phyloP scores from a whole-genome alignment of 208 protist genomes.

The Trypanosoma brucei region DNA sequence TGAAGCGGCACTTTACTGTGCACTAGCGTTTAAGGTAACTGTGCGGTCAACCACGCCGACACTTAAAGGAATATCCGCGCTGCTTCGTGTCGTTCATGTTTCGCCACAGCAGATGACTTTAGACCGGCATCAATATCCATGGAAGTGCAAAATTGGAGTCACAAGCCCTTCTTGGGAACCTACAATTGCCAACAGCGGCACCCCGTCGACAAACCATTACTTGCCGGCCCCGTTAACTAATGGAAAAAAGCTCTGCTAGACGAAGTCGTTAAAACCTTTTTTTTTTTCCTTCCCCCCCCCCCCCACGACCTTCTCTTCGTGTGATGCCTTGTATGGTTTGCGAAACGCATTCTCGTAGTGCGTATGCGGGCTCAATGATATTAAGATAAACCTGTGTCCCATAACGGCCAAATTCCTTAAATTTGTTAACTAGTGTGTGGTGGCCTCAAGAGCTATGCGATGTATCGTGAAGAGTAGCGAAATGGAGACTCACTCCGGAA shows the following conservation, averaged over 20 bases:
- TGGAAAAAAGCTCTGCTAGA: too few species aligned
- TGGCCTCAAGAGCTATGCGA: slow-evolving; percentile 31
- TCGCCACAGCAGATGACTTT: too few species aligned
- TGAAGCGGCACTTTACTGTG: background rate
- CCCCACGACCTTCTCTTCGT: background rate
- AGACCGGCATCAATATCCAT: too few species aligned
- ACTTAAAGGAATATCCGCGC: too few species aligned
- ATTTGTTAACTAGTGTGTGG: slow-evolving; percentile 46
- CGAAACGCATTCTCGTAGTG: background rate
- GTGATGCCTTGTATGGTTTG: background rate
- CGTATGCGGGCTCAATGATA: slow-evolving; percentile 34
- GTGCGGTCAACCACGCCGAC: background rate
- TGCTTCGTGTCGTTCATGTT: too few species aligned
- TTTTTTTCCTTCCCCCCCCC: too few species aligned
- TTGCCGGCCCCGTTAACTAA: too few species aligned
- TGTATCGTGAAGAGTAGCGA: slow-evolving; percentile 37
- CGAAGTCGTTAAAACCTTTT: too few species aligned
- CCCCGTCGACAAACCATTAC: too few species aligned
- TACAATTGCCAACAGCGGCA: too few species aligned
- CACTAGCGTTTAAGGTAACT: background rate
- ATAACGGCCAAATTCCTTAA: slow-evolving; percentile 52
- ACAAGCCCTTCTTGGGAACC: too few species aligned
- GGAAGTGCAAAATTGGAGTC: too few species aligned
- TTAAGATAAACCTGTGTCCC: slow-evolving; percentile 74
- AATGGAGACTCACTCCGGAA: slow-evolving; percentile 54